Evolutionary conservation across 2,329 filamentous ascomycete genomes (phyloP), one percentile per base, ranked within the genome.

Genomic region (Pleomassaria siparia): DNA sequence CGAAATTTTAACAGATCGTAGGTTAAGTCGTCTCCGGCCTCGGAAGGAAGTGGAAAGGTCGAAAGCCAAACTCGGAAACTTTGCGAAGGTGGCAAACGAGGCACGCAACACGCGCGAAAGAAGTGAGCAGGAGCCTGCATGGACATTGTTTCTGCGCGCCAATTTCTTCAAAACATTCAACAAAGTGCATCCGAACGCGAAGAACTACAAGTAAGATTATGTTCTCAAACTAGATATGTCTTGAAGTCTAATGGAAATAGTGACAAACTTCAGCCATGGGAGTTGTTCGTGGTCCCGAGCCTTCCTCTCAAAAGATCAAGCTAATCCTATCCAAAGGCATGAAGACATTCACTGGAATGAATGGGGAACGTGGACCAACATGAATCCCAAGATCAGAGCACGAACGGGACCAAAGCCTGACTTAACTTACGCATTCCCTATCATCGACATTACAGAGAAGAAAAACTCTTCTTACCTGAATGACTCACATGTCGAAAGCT

Each of bases 351-450:
- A 37, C n/a, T 40, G 44, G 48, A 44, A 40, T 24, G 39, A 40
- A 15, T 43, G 12, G 7, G n/a, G 3, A 3, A 35, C 30, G n/a
- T 21, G 16, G 21, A n/a, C 5, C 4, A 35, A 26, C 20, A 36
- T 28, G 37, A 16, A 30, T 13, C 36, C 15, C 28, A 33, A 24
- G 15, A 8, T 30, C 8, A 12, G 20, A 43, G 22, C 10, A 22
- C 44, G 32, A 12, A 48, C 47, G 16, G 40, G 35, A n/a, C 51
- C 51, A 18, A 54, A 51, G 24, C 51, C 51, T 15, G 51, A 54
- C 29, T n/a, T 54, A 21, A 51, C 51, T n/a, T 54, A 54, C 37
- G 45, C 41, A 22, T 54, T 54, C 24, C 51, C 48, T 6, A 46
- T 54, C 11, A 32, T 54, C 15, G 46, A 47, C 26, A 44, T 28